Conservation (phyloP, 2,329 filamentous ascomycete genomes). For the Leptographium wingfieldii region DNA sequence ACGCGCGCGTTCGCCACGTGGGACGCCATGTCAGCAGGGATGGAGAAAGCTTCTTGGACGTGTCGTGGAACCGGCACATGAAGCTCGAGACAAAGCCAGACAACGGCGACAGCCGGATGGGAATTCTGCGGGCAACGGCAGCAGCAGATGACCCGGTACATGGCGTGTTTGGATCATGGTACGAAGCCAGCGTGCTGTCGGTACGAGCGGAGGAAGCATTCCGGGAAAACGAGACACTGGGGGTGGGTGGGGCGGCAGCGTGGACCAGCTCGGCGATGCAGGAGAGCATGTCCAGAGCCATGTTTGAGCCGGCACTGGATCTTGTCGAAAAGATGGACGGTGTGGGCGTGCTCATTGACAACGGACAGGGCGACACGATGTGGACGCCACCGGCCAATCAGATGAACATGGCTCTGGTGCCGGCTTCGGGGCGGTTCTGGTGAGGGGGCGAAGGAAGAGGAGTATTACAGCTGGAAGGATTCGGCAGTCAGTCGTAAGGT, state of each 20-base stretch:
- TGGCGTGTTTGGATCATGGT: conserved; percentile 17
- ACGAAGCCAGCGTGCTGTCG: conserved; percentile 18
- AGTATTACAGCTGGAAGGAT: too few relatives aligned
- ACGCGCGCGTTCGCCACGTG: conserved; percentile 10
- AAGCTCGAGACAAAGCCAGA: conserved; percentile 6
- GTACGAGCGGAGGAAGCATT: conserved; percentile 14
- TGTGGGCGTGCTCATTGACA: conserved; percentile 16
- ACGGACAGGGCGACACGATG: conserved; percentile 8
- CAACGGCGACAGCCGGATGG: background rate
- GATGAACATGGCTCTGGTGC: background rate
- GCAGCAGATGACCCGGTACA: conserved; percentile 7
- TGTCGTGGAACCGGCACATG: conserved; percentile 14
- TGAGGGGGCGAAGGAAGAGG: background rate
- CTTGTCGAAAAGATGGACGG: conserved; percentile 19
- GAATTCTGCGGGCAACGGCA: conserved; percentile 1
- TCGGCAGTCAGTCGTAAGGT: too few relatives aligned
- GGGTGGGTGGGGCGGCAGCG: conserved; percentile 13
- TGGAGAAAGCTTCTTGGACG: conserved; percentile 13
- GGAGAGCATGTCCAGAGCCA: conserved; percentile 11
- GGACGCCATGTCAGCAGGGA: conserved; percentile 9
- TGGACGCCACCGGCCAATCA: conserved; percentile 3
- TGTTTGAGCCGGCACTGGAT: conserved; percentile 16
- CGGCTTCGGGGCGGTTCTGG: conserved; percentile 8
- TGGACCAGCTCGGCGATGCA: conserved; percentile 11
- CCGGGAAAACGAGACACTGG: conserved; percentile 14